A percentile compares a stretch with the other conserved stretches of the same genome.
Conservation (phyloP, 2,329 filamentous ascomycete genomes). For the Cryphonectria nitschkei region DNA sequence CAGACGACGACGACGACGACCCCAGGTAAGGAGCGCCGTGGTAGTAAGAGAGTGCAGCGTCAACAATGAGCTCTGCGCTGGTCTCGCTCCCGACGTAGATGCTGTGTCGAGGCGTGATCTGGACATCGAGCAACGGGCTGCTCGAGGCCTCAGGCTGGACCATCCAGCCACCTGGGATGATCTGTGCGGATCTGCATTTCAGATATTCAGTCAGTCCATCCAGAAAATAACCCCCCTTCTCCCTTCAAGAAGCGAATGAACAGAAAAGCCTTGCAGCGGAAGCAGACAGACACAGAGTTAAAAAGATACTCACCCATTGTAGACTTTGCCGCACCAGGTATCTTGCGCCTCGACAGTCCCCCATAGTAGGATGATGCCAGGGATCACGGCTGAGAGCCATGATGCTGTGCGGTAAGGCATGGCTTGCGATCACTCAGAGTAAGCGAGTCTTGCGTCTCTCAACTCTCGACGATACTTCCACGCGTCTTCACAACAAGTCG, state of each 20-base stretch:
- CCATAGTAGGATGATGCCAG: constrained; percentile 3
- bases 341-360: constrained; percentile 16
- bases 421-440: neutral
- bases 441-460: neutral
- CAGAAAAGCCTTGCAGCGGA: too few species aligned
- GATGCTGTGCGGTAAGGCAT: constrained; percentile 13
- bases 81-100: constrained; percentile 49
- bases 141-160: constrained; percentile 14
- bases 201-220: neutral
- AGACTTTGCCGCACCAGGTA: constrained; percentile 52
- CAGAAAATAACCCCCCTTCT: too few species aligned
- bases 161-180: constrained; percentile 23
- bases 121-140: constrained; percentile 45
- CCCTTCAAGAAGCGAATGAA: too few species aligned
- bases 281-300: too few species aligned
- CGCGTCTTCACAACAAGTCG: neutral
- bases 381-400: constrained; percentile 18
- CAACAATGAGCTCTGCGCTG: constrained; percentile 48
- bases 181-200: constrained; percentile 20
- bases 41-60: constrained; percentile 46
- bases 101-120: constrained; percentile 50
- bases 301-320: constrained; percentile 41
- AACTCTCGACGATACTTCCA: neutral
- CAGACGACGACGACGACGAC: constrained; percentile 32
- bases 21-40: constrained; percentile 43